Evolutionary conservation across 371 early-diverging fungal genomes (phyloP).

Genomic region (Saksenaea vasiformis): DNA sequence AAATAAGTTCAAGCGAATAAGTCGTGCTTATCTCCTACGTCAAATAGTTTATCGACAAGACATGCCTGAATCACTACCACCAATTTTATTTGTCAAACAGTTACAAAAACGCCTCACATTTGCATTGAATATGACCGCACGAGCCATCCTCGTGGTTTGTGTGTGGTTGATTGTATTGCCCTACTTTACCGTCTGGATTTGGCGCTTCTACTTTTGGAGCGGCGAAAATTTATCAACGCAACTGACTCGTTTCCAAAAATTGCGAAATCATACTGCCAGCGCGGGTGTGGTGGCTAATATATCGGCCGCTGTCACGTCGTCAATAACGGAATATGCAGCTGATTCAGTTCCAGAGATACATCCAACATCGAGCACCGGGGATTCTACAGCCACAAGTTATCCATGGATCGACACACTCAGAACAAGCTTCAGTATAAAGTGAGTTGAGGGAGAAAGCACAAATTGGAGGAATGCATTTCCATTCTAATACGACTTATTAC

Average conservation of each 20-base stretch:
- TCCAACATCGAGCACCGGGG: background rate
- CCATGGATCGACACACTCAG: background rate
- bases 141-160: conserved; percentile 55
- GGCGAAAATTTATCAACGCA: conserved; percentile 54
- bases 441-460: background rate
- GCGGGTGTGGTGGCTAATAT: background rate
- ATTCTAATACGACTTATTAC: background rate
- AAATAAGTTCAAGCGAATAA: background rate
- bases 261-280: background rate
- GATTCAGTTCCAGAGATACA: background rate
- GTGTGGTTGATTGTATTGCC: conserved; percentile 87
- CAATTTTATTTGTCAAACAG: conserved; percentile 51
- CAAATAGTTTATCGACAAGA: conserved; percentile 60
- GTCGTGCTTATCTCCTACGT: background rate
- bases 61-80: conserved; percentile 70
- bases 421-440: conserved; percentile 2
- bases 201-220: conserved; percentile 79
- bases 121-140: conserved; percentile 21
- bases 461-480: background rate
- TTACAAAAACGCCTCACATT: conserved; percentile 38
- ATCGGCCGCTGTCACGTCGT: background rate
- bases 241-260: conserved; percentile 1
- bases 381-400: background rate
- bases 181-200: conserved; percentile 75
- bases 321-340: background rate